These are phyloP conservation scores for Neonectria coccinea DNA, from an alignment of 2,329 filamentous ascomycete genomes.

Conservation along the genomic window DNA sequence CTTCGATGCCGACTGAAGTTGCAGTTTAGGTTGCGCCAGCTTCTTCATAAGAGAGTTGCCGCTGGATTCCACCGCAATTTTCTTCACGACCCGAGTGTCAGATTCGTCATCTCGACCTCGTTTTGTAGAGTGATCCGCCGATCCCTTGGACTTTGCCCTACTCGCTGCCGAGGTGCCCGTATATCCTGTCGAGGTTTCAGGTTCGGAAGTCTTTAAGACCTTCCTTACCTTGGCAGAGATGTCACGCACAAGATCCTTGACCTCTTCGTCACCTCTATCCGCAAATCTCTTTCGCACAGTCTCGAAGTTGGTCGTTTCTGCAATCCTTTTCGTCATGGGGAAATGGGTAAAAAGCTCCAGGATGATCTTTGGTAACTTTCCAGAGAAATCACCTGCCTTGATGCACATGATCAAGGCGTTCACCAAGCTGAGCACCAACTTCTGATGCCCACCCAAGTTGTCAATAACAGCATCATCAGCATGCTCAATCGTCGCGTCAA, in stretches of 20 bases:
- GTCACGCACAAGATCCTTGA: conserved; percentile 70
- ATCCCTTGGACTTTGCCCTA: conserved; percentile 52
- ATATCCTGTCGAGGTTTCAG: conserved; percentile 52
- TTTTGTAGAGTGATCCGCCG: conserved; percentile 50
- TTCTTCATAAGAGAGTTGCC: conserved; percentile 55
- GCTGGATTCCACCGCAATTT: conserved; percentile 56
- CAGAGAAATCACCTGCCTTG: conserved; percentile 63
- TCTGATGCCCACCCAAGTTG: conserved; percentile 68
- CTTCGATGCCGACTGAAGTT: conserved; percentile 47
- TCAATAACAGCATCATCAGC: conserved; percentile 68
- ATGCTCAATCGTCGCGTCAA: conserved; percentile 66
- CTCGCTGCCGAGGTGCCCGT: conserved; percentile 55
- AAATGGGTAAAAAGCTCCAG: conserved; percentile 71
- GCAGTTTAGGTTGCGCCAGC: conserved; percentile 52
- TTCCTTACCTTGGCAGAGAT: conserved; percentile 64
- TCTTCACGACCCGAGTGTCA: conserved; percentile 56
- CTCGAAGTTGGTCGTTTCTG: conserved; percentile 74
- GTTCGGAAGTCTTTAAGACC: conserved; percentile 50
- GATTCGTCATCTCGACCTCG: conserved; percentile 55
- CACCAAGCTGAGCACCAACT: conserved; percentile 66
- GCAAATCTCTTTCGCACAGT: conserved; percentile 72
- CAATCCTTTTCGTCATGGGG: conserved; percentile 70
- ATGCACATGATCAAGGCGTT: conserved; percentile 67
- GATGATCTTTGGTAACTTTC: conserved; percentile 66
- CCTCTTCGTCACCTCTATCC: conserved; percentile 73